Conservation (phyloP, 2,329 filamentous ascomycete species). For the Penicillium crustosum region DNA sequence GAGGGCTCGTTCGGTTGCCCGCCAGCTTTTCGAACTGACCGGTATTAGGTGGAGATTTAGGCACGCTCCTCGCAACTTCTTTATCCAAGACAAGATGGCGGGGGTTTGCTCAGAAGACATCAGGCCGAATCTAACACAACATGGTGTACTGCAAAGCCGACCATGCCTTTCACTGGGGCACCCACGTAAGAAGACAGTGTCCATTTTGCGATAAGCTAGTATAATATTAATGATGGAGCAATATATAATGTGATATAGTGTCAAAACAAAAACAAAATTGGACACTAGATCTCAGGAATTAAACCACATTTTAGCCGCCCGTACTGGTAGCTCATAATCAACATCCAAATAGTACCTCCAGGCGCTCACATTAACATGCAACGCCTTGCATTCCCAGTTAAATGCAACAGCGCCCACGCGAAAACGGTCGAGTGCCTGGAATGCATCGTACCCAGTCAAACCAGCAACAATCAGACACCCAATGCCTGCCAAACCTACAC, state of each 20-base stretch:
- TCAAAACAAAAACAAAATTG: not conserved
- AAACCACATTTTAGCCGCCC: not conserved
- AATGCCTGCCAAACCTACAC: not conserved
- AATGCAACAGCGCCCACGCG: not conserved
- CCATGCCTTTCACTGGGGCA: not conserved
- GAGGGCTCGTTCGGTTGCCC: not conserved
- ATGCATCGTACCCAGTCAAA: not conserved
- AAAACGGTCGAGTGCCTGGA: not conserved
- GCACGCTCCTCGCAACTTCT: constrained; percentile 3
- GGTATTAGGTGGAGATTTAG: not conserved
- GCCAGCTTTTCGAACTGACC: not conserved
- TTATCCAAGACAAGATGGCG: not conserved
- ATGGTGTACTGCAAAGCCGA: not conserved
- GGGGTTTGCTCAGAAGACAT: not conserved
- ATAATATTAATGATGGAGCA: too few relatives aligned
- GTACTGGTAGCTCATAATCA: not conserved
- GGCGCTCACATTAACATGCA: not conserved
- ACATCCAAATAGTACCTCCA: not conserved
- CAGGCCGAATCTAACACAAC: not conserved
- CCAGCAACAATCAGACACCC: not conserved
- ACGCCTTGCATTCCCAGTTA: not conserved
- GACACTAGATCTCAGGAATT: not conserved
- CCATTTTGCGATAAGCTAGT: too few relatives aligned
- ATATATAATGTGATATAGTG: too few relatives aligned
- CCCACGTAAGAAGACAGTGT: too few relatives aligned